Base-by-base conservation (phyloP, 441 rosid species). In the Gossypium aridum region DNA sequence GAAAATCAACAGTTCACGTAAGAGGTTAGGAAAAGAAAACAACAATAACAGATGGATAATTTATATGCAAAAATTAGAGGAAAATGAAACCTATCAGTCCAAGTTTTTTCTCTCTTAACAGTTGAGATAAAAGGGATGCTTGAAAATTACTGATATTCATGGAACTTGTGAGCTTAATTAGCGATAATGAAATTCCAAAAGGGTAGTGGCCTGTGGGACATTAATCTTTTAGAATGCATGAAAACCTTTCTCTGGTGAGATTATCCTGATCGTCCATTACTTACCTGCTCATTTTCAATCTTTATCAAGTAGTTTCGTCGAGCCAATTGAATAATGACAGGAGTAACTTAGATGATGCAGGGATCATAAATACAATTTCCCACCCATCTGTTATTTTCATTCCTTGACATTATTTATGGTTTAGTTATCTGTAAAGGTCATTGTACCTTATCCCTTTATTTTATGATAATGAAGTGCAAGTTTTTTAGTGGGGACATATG, bases 131-230 rank as follows among this genome's bases (percentile, higher is more conserved):
- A 51, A 51, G 56, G 55, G 56, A n/a, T 51, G 19, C 56, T 7
- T 2, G 19, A 51, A 4, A 14, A 16, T 14, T 51, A 14, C 19
- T 51, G 17, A 51, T 14, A 51, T 51, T 51, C 7, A 51, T 51
- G 56, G 56, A 51, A 51, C 56, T n/a, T 51, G 56, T n/a, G 2
- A 51, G 19, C 56, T 51, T 51, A n/a, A 51, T 4, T 4, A 51
- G 56, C 19, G 19, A 51, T 51, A 51, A 51, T 51, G 17, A 51
- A n/a, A 51, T 51, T 51, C 17, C 19, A 51, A n/a, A 51, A 14
- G 56, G 16, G 16, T 14, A 51, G 19, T 51, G 56, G 56, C 56
- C 7, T 51, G 19, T 89, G 63, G 97, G 92, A 86, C 28, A 26
- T 1, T 73, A 64, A 3, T 72, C 72, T 31, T 60, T 51, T 43